A percentile compares a stretch with the other conserved stretches of the same genome.
phyloP scores from a whole-genome alignment of 164 flowering plant species.

The Tinospora cordifolia region DNA sequence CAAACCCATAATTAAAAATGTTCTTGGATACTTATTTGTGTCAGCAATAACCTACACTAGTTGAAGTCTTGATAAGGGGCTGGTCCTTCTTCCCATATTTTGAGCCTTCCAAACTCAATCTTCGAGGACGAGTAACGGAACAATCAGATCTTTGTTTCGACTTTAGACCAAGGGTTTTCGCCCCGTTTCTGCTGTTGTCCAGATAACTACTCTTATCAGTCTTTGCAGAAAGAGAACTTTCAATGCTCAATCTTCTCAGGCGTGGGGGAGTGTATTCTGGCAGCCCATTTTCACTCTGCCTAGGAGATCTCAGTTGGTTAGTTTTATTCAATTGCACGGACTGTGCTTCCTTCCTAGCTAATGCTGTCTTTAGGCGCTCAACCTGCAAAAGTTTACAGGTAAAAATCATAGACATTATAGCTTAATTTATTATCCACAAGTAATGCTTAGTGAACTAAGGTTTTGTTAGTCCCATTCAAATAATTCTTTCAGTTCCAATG shows the following conservation, averaged over 20 bases:
- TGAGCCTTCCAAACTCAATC: conserved; percentile 62
- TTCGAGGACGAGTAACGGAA: conserved; percentile 33
- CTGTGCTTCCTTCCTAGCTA: conserved; percentile 46
- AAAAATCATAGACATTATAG: neutral
- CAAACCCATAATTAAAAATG: neutral
- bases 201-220: conserved; percentile 8
- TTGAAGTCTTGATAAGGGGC: conserved; percentile 18
- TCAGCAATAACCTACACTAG: conserved; percentile 9
- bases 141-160: conserved; percentile 13
- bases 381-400: conserved; percentile 35
- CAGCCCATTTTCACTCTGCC: conserved; percentile 11
- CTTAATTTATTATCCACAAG: neutral
- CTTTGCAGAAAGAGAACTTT: conserved; percentile 16
- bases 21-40: neutral
- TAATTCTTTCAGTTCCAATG: too few relatives aligned
- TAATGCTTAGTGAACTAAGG: too few relatives aligned
- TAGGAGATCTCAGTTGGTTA: conserved; percentile 23
- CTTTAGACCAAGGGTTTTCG: conserved; percentile 29
- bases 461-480: too few relatives aligned
- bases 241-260: conserved; percentile 38
- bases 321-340: conserved; percentile 13
- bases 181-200: conserved; percentile 24
- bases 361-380: conserved; percentile 62
- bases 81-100: conserved; percentile 26
- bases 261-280: conserved; percentile 26